Evolutionary conservation across 2,329 filamentous ascomycete genomes (phyloP).

Genomic region (Penicillium paneum): DNA sequence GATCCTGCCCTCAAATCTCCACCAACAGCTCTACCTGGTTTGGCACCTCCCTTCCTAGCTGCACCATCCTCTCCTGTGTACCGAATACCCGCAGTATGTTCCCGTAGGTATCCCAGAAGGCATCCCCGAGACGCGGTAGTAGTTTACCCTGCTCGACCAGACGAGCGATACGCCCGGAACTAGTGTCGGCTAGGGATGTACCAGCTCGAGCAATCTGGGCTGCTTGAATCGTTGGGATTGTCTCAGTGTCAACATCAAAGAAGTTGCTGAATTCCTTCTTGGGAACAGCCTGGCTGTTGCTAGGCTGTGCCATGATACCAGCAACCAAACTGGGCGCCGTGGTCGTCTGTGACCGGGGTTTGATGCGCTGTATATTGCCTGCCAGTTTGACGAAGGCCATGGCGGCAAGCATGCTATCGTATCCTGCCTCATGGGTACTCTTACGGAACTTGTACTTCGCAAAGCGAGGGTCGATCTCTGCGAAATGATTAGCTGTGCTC

Average conservation of each 20-base stretch:
- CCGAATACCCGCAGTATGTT: slow-evolving; percentile 61
- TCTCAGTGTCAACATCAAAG: background rate
- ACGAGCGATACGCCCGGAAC: slow-evolving; percentile 13
- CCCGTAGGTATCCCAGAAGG: slow-evolving; percentile 58
- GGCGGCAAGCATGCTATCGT: slow-evolving; percentile 60
- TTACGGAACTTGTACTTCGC: slow-evolving; percentile 29
- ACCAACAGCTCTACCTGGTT: background rate
- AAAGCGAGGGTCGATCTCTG: slow-evolving; percentile 33
- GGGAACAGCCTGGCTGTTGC: background rate
- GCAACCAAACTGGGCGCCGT: background rate
- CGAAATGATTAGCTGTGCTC: slow-evolving; percentile 17
- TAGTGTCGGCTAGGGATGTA: slow-evolving; percentile 2
- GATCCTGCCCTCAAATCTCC: background rate
- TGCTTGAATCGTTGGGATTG: background rate
- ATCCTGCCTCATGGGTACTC: slow-evolving; percentile 58
- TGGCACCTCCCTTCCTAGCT: background rate
- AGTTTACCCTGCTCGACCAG: slow-evolving; percentile 39
- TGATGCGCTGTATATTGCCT: slow-evolving; percentile 43
- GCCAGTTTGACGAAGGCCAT: slow-evolving; percentile 57
- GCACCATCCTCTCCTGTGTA: slow-evolving; percentile 52
- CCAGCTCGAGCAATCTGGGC: background rate
- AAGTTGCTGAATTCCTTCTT: slow-evolving; percentile 4
- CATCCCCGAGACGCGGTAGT: slow-evolving; percentile 51
- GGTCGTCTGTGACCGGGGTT: background rate
- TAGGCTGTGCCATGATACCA: background rate